A percentile compares a stretch with the other conserved stretches of the same genome.
Evolutionary conservation across 805 yeast genomes (phyloP).

Genomic region (Metschnikowia corniflorae): DNA sequence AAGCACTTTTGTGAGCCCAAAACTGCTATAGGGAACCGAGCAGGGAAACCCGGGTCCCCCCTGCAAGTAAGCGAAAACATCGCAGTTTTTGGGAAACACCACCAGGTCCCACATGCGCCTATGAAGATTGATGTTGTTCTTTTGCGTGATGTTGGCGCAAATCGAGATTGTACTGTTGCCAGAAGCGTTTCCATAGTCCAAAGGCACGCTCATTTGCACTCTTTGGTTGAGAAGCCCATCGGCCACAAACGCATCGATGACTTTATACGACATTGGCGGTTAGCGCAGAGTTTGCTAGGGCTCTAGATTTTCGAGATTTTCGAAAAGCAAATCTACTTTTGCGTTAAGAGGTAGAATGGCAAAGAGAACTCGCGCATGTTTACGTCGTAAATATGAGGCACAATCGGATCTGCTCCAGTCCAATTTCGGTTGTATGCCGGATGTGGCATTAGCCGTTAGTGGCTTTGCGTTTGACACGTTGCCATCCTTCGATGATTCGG

Average conservation of each 20-base stretch:
- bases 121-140: constrained; percentile 22
- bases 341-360: too few relatives aligned
- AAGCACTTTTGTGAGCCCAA: constrained; percentile 36
- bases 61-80: constrained; percentile 43
- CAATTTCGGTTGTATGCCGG: too few relatives aligned
- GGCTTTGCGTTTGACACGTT: too few relatives aligned
- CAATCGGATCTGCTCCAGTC: too few relatives aligned
- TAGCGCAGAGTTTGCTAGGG: too few relatives aligned
- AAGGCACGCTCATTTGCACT: constrained; percentile 20
- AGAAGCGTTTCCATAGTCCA: constrained; percentile 18
- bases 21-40: constrained; percentile 33
- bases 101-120: constrained; percentile 6
- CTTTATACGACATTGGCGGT: too few relatives aligned
- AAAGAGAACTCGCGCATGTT: too few relatives aligned
- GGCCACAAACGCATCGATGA: constrained; percentile 16
- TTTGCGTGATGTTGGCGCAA: constrained; percentile 34
- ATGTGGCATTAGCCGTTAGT: too few relatives aligned
- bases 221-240: constrained; percentile 20
- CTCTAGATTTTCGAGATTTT: too few relatives aligned
- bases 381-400: too few relatives aligned
- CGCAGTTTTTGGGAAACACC: constrained; percentile 28
- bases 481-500: too few relatives aligned
- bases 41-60: constrained; percentile 57
- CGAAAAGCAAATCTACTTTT: too few relatives aligned
- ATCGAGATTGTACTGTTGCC: constrained; percentile 16